Evolutionary conservation across 208 protist species (phyloP), one percentile per base, ranked within the genome.

Genomic region (Vickermania ingenoplastis): DNA sequence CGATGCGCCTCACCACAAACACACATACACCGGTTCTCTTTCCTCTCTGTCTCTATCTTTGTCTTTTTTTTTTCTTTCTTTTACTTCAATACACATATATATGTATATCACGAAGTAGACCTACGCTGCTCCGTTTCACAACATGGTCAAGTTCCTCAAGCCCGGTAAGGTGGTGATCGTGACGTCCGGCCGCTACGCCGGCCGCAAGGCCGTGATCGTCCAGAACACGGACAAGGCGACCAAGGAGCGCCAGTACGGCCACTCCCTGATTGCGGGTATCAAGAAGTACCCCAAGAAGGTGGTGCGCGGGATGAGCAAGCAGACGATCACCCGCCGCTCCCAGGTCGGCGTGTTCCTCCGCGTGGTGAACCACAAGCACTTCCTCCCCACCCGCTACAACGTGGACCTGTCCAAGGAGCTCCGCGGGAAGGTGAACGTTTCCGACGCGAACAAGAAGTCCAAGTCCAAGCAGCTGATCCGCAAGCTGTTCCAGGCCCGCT

Each of bases 311-410:
- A 99, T 99, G 97, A 85, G 73, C 75, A 86, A 95, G 81, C 95
- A 96, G 69, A 83, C 76, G 31, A 93, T 98, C 53, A 62, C 81
- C 30, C 87, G 92, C 73, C 81, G 95, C 71, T 97, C 92, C 56
- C 78, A 84, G 63, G 79, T 99, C 41, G 91, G 83, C 67, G 89
- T 97, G 71, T 99, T 99, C 84, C 81, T 99, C 61, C 98, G 97
- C 77, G 80, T 97, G 31, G 81, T 98, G 80, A 99, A 99, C 94
- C 96, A 97, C 93, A 97, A 93, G 79, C 97, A 99, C 92, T 83
- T 99, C 69, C 95, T 99, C 85, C 96, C 97, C 57, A 99, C 97
- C 53, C 85, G 97, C 71, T 98, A 97, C 77, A 92, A 95, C 86
- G 81, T 96, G 75, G 87, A 96, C 81, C 75, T 94, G 59, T 88